A percentile compares a stretch with the other conserved stretches of the same genome.
Conservation (phyloP, 495 filamentous ascomycete species). For the Aspergillus affinis region DNA sequence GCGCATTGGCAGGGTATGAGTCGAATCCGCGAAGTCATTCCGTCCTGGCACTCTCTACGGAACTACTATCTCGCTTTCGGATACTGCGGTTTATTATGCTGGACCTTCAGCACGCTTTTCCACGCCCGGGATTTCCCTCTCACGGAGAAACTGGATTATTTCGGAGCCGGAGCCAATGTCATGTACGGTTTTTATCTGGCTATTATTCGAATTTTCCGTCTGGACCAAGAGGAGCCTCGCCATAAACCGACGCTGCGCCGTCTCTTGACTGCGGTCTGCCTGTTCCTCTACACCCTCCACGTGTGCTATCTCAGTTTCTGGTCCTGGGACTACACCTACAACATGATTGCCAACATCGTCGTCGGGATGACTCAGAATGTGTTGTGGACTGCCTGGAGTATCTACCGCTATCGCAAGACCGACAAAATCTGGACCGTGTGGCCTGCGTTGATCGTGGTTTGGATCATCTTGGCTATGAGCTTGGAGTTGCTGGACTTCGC, state of each 20-base stretch:
- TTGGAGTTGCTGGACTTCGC: conserved; percentile 93
- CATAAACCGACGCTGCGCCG: conserved; percentile 60
- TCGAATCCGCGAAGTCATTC: conserved; percentile 67
- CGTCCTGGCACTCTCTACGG: conserved; percentile 69
- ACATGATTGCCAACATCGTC: conserved; percentile 92
- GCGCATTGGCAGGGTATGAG: conserved; percentile 82
- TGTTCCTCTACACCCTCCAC: conserved; percentile 69
- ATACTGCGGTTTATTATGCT: conserved; percentile 78
- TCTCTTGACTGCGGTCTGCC: conserved; percentile 72
- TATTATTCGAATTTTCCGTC: conserved; percentile 74
- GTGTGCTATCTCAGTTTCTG: conserved; percentile 81
- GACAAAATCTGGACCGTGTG: conserved; percentile 76
- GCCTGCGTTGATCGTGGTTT: conserved; percentile 90
- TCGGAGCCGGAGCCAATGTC: conserved; percentile 86
- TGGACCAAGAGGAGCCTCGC: conserved; percentile 62
- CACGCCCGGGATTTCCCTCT: conserved; percentile 81
- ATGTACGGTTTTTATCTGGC: conserved; percentile 88
- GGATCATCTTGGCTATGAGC: conserved; percentile 92
- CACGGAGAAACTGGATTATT: conserved; percentile 96
- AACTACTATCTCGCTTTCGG: conserved; percentile 79
- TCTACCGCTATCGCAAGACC: conserved; percentile 66
- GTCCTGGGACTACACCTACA: conserved; percentile 94
- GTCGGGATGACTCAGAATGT: conserved; percentile 77
- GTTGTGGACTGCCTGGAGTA: conserved; percentile 84
- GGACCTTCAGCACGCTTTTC: conserved; percentile 87